Evolutionary conservation across 1,284 basidiomycete species (phyloP), one percentile per base, ranked within the genome.

Genomic region (Trametes pubescens): DNA sequence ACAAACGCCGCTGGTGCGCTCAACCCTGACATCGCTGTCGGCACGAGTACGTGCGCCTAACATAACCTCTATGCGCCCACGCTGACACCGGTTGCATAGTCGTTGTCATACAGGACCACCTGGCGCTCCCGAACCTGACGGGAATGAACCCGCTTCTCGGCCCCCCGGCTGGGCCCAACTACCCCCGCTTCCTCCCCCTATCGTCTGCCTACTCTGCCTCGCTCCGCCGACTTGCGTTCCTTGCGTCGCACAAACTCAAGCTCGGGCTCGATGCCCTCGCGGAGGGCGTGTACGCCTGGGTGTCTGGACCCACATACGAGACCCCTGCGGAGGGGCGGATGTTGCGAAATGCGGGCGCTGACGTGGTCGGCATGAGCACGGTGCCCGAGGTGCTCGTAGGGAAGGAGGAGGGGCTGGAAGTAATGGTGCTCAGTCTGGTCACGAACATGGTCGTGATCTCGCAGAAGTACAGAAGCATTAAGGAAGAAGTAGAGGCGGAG

Each of bases 321-420:
- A 91, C 91, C 0, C 86, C 91, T 1, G 91, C 91, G 0, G 92
- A 94, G 70, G 92, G 92, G n/a, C 80, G 86, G 48, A 86, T 93
- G 74, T 76, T 94, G 53, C 80, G 91, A 24, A 76, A 77, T n/a
- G 85, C 84, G 0, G 93, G 92, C 5, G 92, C 87, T 4, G 92
- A 94, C 71, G 90, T 94, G 9, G 93, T 95, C 1, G 93, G 93
- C 2, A 95, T 95, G 93, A 93, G 90, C 69, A 95, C 94, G 0
- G 85, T 95, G n/a, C 93, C 93, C 0, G 93, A 95, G 78, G 92
- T 95, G n/a, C 79, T 95, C 21, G 91, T 87, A 0, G 94, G 91
- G 22, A 80, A 86, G 55, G 89, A 94, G 71, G 89, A 89, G 69
- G 89, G 89, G 0, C 66, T 95, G 65, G 83, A 91, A 57, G 86